Evolutionary conservation across 1,284 basidiomycete genomes (phyloP), one percentile per base, ranked within the genome.

Genomic region (Puccinia polysora): DNA sequence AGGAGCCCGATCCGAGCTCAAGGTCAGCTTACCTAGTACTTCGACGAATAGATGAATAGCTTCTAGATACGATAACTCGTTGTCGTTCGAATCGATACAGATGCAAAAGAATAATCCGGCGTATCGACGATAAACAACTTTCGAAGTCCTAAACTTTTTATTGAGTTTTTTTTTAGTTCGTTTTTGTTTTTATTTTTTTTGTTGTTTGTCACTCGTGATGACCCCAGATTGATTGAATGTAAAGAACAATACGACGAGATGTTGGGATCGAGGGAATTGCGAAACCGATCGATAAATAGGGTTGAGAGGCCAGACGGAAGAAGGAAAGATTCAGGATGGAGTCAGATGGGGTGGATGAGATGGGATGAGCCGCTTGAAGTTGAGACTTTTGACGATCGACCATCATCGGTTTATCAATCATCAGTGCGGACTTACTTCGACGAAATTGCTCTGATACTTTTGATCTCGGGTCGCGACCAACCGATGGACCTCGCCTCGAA

Each of bases 401-500:
- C 47, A 49, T 10, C 10, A 18, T 23, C 47, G 4, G 49, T 50
- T 50, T 20, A n/a, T 50, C 49, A 50, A n/a, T n/a, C n/a, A n/a
- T n/a, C n/a, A n/a, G n/a, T n/a, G n/a, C n/a, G n/a, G n/a, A 63
- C 38, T 15, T 55, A 69, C 56, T 36, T 60, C 95, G 62, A 97
- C 94, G 79, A 98, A 98, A 81, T 98, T 98, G 73, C 91, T 95
- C 81, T 98, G 96, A 76, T 97, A 95, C 81, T 97, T 97, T 83
- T 97, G 94, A 81, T 98, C 95, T 75, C 95, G 82, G n/a, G 94
- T 92, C 0, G 95, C 95, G 20, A 98, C 90, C 74, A 97, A 81
- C 50, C 95, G 84, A 80, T 97, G 95, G 0, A 98, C 94, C 80
- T 98, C 95, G 25, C 93, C 94, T 45, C 93, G 85, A 70, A 97